Evolutionary conservation across 106 monocot species (phyloP).

Genomic region (Alisma plantagoaquatica): DNA sequence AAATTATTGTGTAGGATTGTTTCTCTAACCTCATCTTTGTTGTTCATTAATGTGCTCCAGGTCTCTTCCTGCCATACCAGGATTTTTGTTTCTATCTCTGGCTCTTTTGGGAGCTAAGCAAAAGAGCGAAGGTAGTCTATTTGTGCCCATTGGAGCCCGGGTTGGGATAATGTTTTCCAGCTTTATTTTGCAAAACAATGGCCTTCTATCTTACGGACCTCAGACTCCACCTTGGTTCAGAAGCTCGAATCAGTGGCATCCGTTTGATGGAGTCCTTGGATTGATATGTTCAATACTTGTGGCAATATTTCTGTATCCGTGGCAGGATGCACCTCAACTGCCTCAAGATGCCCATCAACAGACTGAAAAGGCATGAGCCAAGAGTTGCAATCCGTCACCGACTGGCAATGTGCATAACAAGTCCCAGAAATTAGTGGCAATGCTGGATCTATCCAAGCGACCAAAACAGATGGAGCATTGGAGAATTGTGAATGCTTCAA

Average conservation of each 20-base stretch:
- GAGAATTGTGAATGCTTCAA: too few species aligned
- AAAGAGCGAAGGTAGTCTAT: conserved; percentile 39
- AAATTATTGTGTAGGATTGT: too few species aligned
- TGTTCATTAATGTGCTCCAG: conserved; percentile 25
- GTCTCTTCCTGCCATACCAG: conserved; percentile 69
- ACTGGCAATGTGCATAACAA: too few species aligned
- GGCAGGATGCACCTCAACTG: too few species aligned
- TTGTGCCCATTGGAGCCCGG: conserved; percentile 54
- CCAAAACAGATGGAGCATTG: too few species aligned
- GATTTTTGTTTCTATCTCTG: conserved; percentile 56
- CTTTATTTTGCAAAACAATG: conserved; percentile 36
- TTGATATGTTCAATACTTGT: conserved; percentile 31
- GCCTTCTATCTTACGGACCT: conserved; percentile 35
- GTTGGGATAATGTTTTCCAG: conserved; percentile 56
- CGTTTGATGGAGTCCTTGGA: conserved; percentile 79
- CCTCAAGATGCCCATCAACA: too few species aligned
- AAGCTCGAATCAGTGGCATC: conserved; percentile 49
- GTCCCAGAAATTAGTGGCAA: too few species aligned
- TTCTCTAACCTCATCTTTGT: neutral
- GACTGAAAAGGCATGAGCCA: too few species aligned
- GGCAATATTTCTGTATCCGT: conserved; percentile 54
- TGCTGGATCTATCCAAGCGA: too few species aligned
- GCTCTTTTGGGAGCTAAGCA: conserved; percentile 74
- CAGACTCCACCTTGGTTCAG: conserved; percentile 46
- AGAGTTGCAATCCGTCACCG: too few species aligned